Conservation (phyloP, 1,284 basidiomycete species). For the Earliella scabrosa region DNA sequence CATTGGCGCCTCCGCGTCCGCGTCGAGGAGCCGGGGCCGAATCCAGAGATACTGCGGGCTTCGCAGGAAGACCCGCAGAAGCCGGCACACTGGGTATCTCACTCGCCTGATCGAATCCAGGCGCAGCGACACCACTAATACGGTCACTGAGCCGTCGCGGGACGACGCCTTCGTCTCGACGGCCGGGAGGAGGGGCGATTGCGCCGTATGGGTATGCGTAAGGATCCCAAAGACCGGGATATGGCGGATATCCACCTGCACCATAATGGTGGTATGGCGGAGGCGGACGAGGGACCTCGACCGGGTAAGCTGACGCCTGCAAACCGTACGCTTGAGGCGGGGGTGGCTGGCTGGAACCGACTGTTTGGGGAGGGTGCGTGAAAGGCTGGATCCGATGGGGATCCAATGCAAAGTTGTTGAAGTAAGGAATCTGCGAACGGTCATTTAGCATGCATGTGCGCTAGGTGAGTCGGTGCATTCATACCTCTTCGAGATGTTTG, state of each 20-base stretch:
- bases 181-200: constrained; percentile 40
- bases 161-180: constrained; percentile 60
- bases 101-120: constrained; percentile 48
- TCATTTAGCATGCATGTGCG: constrained; percentile 2
- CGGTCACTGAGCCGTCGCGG: constrained; percentile 74
- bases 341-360: constrained; percentile 66
- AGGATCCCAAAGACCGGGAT: constrained; percentile 54
- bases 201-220: constrained; percentile 45
- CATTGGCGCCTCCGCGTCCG: constrained; percentile 42
- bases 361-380: constrained; percentile 69
- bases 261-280: constrained; percentile 41
- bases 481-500: constrained; percentile 77
- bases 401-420: constrained; percentile 93
- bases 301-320: constrained; percentile 57
- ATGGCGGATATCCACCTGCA: constrained; percentile 22
- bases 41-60: constrained; percentile 69
- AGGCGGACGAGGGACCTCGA: constrained; percentile 45
- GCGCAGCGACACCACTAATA: constrained; percentile 67
- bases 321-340: constrained; percentile 83
- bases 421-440: constrained; percentile 65
- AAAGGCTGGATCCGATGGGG: constrained; percentile 90
- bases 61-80: constrained; percentile 75
- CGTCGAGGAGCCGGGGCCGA: constrained; percentile 47
- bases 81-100: constrained; percentile 55
- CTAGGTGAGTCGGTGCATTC: constrained; percentile 4